phyloP scores from a whole-genome alignment of 352 stramenopile species.

The Phytopythium aichiense region DNA sequence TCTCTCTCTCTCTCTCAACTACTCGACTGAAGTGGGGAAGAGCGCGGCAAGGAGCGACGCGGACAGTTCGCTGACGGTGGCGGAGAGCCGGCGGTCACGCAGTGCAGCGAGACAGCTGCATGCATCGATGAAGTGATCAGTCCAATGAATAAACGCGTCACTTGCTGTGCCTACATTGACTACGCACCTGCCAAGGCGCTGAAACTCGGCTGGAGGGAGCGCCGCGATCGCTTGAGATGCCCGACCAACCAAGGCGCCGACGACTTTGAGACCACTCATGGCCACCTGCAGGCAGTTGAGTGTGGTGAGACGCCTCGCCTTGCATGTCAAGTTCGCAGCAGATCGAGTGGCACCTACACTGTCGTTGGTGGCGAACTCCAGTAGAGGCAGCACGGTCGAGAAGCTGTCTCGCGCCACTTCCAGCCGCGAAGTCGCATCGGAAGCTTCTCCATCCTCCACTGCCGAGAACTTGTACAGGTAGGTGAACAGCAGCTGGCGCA shows the following conservation, averaged over 20 bases:
- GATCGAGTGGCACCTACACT: constrained; percentile 3
- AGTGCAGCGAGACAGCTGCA: background rate
- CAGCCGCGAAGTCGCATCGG: constrained; percentile 1
- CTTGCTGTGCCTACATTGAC: background rate
- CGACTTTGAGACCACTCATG: constrained; percentile 55
- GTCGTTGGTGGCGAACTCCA: constrained; percentile 21
- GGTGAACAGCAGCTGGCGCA: constrained; percentile 35
- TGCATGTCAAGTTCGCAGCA: background rate
- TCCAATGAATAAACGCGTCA: no score
- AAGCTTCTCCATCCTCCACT: constrained; percentile 9
- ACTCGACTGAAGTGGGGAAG: background rate
- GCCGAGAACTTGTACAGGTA: constrained; percentile 34
- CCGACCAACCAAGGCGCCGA: constrained; percentile 51
- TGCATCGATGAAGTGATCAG: background rate
- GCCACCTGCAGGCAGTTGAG: constrained; percentile 19
- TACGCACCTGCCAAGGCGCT: constrained; percentile 30
- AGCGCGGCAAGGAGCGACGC: background rate
- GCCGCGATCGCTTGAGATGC: constrained; percentile 31
- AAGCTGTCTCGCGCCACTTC: constrained; percentile 23
- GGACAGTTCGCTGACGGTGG: background rate
- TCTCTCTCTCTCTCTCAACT: background rate
- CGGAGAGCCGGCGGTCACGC: background rate
- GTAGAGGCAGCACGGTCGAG: constrained; percentile 13
- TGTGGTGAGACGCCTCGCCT: background rate
- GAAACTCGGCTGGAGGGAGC: constrained; percentile 16